Evolutionary conservation across 176 grass and related monocot genomes (phyloP), one percentile per base, ranked within the genome.

Genomic region (Eleusine indica): DNA sequence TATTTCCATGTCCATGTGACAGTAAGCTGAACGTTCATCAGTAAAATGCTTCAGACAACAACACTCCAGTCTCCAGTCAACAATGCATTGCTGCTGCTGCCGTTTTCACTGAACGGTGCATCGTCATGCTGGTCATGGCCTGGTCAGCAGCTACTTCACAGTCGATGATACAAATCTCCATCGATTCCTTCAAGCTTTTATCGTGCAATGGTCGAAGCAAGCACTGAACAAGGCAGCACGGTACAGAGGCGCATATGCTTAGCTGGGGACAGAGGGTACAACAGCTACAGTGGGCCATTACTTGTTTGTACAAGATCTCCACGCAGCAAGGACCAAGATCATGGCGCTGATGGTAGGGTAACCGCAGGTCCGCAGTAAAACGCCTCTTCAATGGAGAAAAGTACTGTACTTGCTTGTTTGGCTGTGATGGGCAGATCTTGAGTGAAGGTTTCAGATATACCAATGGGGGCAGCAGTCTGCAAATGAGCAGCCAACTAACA

Each of bases 161-260:
- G 29, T 25, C 6, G 54, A 58, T 58, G 54, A 58, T 6, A 8
- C 17, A 9, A 6, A 58, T 21, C 17, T 58, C 54, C 18, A 58
- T 58, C 54, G 44, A 47, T 47, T 7, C 44, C 1, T 47, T 47
- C 8, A 47, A 47, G 44, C 9, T 47, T 47, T 1, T 25, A 2
- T 10, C 53, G 63, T 64, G 66, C 29, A 85, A 78, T 39, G 19
- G 70, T 51, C 17, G 66, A 66, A 78, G 64, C 15, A 35, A 44
- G 9, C 32, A 72, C 49, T 17, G 49, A 9, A 41, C 3, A 47
- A 9, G 44, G 47, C 73, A 14, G 51, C 30, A 35, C 11, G 9
- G 44, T 47, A 75, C 37, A 16, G 6, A 62, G 57, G 51, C 18
- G 21, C 57, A 10, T 19, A 56, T 75, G 49, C 65, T 53, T 43